Conservation (phyloP, 2,329 filamentous ascomycete species). For the Daldinia eschscholtzii region DNA sequence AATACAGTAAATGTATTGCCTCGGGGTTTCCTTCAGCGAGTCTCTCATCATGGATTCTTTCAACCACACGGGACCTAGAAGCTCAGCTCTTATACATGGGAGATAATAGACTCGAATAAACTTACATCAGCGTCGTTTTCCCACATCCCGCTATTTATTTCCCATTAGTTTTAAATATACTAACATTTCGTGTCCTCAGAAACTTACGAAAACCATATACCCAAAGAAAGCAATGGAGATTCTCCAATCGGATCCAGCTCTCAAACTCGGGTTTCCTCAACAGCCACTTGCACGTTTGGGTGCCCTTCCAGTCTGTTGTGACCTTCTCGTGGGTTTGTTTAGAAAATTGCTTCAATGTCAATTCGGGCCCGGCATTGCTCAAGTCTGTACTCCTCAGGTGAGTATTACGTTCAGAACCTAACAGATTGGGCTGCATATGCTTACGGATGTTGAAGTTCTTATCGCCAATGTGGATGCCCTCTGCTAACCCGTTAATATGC, state of each 20-base stretch:
- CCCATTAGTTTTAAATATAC: background rate
- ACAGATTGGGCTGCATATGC: background rate
- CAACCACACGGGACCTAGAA: slow-evolving; percentile 4
- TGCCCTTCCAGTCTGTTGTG: background rate
- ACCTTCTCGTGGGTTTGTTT: slow-evolving; percentile 5
- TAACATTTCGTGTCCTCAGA: no score
- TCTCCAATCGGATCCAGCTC: slow-evolving; percentile 2
- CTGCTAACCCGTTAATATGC: background rate
- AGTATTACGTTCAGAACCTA: background rate
- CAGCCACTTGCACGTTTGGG: slow-evolving; percentile 13
- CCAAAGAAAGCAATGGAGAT: slow-evolving; percentile 2
- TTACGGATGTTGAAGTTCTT: slow-evolving; percentile 2
- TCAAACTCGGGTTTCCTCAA: background rate
- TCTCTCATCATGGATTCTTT: background rate
- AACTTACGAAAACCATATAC: slow-evolving; percentile 13
- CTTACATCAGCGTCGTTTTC: slow-evolving; percentile 12
- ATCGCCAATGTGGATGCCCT: background rate
- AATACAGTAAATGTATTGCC: slow-evolving; percentile 2
- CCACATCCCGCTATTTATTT: slow-evolving; percentile 9
- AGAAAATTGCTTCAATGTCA: background rate
- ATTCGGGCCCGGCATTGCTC: background rate
- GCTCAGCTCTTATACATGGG: background rate
- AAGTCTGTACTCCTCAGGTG: background rate
- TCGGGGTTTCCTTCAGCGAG: background rate
- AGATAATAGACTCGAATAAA: background rate